A percentile compares a stretch with the other conserved stretches of the same genome.
Evolutionary conservation across 495 filamentous ascomycete genomes (phyloP).

Genomic region (Aspergillus homomorphus): DNA sequence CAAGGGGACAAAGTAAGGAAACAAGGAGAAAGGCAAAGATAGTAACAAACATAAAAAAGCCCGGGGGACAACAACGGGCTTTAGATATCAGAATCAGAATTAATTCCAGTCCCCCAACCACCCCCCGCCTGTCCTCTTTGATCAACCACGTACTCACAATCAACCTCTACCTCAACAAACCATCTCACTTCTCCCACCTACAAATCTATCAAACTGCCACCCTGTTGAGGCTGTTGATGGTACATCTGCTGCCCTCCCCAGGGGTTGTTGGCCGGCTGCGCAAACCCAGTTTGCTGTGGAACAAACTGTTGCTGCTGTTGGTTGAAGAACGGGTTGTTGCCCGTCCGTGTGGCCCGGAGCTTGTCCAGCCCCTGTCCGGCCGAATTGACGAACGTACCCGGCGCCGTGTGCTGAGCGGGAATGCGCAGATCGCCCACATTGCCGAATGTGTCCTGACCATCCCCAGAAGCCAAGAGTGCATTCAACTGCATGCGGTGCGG

Average conservation of each 20-base stretch:
- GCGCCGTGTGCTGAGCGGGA: conserved; percentile 93
- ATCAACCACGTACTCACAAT: no score
- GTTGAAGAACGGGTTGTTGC: conserved; percentile 87
- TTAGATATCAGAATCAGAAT: conserved; percentile 4
- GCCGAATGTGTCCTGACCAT: conserved; percentile 95
- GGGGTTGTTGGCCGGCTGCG: conserved; percentile 60
- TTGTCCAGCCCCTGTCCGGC: conserved; percentile 73
- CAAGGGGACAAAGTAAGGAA: not conserved
- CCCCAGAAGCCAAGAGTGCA: conserved; percentile 79
- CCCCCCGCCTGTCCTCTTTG: not conserved
- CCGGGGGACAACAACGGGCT: conserved; percentile 6
- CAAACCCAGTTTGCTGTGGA: conserved; percentile 55
- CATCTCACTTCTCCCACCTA: conserved; percentile 35
- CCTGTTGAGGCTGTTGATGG: conserved; percentile 60
- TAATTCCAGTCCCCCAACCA: conserved; percentile 2
- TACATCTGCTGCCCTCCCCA: conserved; percentile 58
- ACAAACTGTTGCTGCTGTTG: conserved; percentile 58
- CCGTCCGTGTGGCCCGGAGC: conserved; percentile 69
- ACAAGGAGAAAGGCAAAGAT: not conserved
- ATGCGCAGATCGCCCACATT: conserved; percentile 94
- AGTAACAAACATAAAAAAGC: conserved; percentile 3
- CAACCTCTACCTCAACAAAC: not conserved
- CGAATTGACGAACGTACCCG: conserved; percentile 94
- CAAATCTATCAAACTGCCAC: conserved; percentile 89
- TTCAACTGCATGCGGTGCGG: conserved; percentile 87